Conservation (phyloP, 2,329 filamentous ascomycete genomes). For the Cercospora sp. region DNA sequence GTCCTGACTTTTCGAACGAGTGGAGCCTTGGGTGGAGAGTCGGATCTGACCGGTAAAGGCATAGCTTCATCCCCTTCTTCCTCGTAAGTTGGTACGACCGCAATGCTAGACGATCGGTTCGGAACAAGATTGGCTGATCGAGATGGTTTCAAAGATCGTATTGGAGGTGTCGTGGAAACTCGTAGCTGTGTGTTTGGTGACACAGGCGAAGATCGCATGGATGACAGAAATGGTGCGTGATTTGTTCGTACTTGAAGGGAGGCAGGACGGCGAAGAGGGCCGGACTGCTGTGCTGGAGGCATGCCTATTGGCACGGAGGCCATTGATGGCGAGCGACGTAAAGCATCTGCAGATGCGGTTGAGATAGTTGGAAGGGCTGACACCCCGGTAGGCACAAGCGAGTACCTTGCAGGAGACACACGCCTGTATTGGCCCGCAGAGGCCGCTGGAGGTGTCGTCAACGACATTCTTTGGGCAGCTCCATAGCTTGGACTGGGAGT, state of each 20-base stretch:
- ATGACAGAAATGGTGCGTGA: slow-evolving; percentile 47
- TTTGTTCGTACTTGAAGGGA: slow-evolving; percentile 49
- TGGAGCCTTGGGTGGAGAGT: slow-evolving; percentile 26
- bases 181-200: slow-evolving; percentile 33
- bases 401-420: neutral
- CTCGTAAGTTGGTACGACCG: slow-evolving; percentile 17
- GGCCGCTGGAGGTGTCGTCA: slow-evolving; percentile 13
- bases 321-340: slow-evolving; percentile 21
- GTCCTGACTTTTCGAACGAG: slow-evolving; percentile 28
- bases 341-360: slow-evolving; percentile 1
- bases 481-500: slow-evolving; percentile 1
- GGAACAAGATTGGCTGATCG: slow-evolving; percentile 24
- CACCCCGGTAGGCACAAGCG: neutral
- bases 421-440: neutral
- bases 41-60: slow-evolving; percentile 17
- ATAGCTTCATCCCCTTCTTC: slow-evolving; percentile 25
- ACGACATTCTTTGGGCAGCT: neutral
- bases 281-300: slow-evolving; percentile 6
- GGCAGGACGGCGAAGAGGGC: slow-evolving; percentile 43
- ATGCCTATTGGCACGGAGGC: neutral
- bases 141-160: slow-evolving; percentile 36
- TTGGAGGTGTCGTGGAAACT: slow-evolving; percentile 31
- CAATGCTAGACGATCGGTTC: slow-evolving; percentile 6
- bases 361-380: neutral
- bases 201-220: slow-evolving; percentile 31